Conservation (phyloP, 371 early-diverging fungal genomes). For the Mortierella sp. region DNA sequence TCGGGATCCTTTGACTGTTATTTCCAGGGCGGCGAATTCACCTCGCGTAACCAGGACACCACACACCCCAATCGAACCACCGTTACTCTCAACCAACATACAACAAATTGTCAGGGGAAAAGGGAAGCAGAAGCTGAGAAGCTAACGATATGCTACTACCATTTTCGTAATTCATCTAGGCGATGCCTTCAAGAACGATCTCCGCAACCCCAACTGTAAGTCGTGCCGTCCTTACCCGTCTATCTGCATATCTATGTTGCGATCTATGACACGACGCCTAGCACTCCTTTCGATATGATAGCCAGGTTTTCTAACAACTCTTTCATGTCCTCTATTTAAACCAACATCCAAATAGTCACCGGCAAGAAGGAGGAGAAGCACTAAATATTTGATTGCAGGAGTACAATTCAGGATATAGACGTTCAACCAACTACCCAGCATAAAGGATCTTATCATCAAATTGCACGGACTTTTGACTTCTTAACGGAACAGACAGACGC, state of each 20-base stretch:
- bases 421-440: not conserved
- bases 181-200: constrained; percentile 50
- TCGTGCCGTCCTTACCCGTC: not conserved
- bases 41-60: not conserved
- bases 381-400: constrained; percentile 26
- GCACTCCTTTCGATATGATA: not conserved
- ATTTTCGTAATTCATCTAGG: constrained; percentile 14
- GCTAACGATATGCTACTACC: not conserved
- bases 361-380: constrained; percentile 59
- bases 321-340: not conserved
- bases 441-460: not conserved
- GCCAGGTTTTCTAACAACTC: not conserved
- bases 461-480: not conserved
- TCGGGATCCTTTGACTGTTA: too few relatives aligned
- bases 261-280: not conserved
- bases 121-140: not conserved
- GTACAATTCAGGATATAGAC: not conserved
- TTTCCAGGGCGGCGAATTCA: too few relatives aligned
- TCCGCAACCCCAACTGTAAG: constrained; percentile 57
- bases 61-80: too few relatives aligned
- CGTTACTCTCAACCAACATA: too few relatives aligned
- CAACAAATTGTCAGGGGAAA: not conserved
- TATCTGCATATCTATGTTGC: not conserved
- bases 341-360: constrained; percentile 22
- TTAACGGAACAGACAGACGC: not conserved